A percentile compares a stretch with the other conserved stretches of the same genome.
These are phyloP conservation scores for Dovyalis caffra DNA, from an alignment of 345 rosid species.

Conservation along the genomic window DNA sequence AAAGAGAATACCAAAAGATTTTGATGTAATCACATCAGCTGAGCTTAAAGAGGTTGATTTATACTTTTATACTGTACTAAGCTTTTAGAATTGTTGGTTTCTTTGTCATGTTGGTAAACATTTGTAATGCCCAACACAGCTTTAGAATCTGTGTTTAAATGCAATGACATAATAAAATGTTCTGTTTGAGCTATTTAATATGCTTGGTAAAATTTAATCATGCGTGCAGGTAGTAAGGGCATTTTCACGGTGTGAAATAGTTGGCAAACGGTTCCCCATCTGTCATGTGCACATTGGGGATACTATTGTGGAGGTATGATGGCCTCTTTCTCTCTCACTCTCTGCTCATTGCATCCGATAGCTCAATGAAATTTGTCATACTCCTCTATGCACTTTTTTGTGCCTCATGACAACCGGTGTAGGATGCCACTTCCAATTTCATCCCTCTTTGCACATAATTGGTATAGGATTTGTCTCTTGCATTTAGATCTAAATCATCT, in stretches of 20 bases:
- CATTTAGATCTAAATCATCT: not conserved
- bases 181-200: not conserved
- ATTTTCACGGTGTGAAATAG: conserved; percentile 50
- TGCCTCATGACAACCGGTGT: not conserved
- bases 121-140: not conserved
- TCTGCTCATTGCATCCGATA: not conserved
- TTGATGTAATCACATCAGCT: conserved; percentile 85
- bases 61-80: not conserved
- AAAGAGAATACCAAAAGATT: conserved; percentile 80
- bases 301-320: conserved; percentile 50
- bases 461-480: not conserved
- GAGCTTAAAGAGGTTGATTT: conserved; percentile 76
- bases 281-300: conserved; percentile 59
- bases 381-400: not conserved
- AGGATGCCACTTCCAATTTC: conserved; percentile 2
- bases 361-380: not conserved
- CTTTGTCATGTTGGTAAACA: not conserved
- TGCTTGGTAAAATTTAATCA: not conserved
- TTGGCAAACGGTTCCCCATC: conserved; percentile 72
- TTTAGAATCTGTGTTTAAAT: not conserved
- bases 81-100: not conserved
- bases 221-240: conserved; percentile 43
- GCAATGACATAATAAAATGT: not conserved
- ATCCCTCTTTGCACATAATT: not conserved
- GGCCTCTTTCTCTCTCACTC: not conserved